A percentile compares a stretch with the other conserved stretches of the same genome.
phyloP scores from a whole-genome alignment of 2,329 filamentous ascomycete species.

The Pseudocercospora musae region DNA sequence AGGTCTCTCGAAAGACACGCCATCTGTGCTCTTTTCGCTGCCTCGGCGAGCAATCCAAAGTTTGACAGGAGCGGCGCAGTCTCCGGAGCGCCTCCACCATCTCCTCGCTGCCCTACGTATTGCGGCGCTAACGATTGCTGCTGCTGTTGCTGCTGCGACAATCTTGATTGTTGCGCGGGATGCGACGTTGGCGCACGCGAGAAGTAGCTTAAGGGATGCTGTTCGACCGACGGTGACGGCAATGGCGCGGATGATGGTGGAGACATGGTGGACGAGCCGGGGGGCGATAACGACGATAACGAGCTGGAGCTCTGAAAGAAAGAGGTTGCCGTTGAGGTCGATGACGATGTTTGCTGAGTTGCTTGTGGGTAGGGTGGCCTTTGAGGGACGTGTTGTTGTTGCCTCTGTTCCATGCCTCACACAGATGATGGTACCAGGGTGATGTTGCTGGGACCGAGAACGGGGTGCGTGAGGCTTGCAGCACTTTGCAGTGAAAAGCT shows the following conservation, averaged over 20 bases:
- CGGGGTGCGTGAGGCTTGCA: neutral
- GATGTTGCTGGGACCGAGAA: neutral
- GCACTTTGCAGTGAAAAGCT: neutral
- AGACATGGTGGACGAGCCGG: constrained; percentile 27
- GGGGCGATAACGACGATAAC: constrained; percentile 37
- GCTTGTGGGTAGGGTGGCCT: constrained; percentile 38
- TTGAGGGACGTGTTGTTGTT: constrained; percentile 28
- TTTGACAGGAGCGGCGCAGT: constrained; percentile 69
- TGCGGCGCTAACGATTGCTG: constrained; percentile 8
- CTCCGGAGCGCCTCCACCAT: constrained; percentile 36
- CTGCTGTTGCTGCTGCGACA: constrained; percentile 29
- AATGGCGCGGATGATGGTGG: constrained; percentile 30
- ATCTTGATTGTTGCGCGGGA: constrained; percentile 30
- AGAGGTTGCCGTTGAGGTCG: constrained; percentile 29
- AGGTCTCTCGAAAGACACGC: constrained; percentile 84
- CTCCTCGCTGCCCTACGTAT: constrained; percentile 33
- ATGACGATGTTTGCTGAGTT: constrained; percentile 17
- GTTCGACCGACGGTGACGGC: constrained; percentile 33
- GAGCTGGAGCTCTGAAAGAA: constrained; percentile 44
- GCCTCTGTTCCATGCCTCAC: constrained; percentile 22
- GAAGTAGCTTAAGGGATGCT: constrained; percentile 32
- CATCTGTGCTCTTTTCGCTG: constrained; percentile 88
- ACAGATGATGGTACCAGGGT: neutral
- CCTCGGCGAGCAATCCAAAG: constrained; percentile 84
- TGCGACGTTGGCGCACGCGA: constrained; percentile 27